Percentiles rank a stretch among this genome's conserved stretches.
Conservation (phyloP, 371 early-diverging fungal species). For the Mortierella sp. region DNA sequence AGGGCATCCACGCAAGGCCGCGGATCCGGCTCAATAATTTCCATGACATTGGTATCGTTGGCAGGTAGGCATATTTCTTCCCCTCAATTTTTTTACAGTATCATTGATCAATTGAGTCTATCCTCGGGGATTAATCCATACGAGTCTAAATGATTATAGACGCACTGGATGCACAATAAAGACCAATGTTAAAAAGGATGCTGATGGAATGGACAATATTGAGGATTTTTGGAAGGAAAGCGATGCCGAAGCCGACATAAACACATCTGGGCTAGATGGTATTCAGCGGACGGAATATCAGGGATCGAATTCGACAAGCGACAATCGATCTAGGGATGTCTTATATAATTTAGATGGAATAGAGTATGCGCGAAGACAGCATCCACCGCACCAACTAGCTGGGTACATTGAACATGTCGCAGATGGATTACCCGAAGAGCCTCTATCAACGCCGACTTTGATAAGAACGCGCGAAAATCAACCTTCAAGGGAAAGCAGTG, state of each 20-base stretch:
- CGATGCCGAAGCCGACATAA: not conserved
- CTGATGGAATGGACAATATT: conserved; percentile 33
- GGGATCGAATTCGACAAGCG: too few species aligned
- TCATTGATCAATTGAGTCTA: not conserved
- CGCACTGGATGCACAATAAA: conserved; percentile 23
- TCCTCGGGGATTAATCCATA: not conserved
- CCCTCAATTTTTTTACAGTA: not conserved
- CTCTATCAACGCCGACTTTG: not conserved
- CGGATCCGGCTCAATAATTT: conserved; percentile 8
- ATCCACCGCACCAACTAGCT: not conserved
- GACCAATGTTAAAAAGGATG: conserved; percentile 29
- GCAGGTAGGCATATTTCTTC: conserved; percentile 10
- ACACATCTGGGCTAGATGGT: not conserved
- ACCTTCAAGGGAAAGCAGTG: not conserved
- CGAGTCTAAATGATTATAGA: not conserved
- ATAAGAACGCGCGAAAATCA: not conserved
- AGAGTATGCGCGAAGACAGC: not conserved
- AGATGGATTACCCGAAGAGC: not conserved
- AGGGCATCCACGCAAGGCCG: not conserved
- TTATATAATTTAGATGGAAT: not conserved
- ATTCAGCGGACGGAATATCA: not conserved
- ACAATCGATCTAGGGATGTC: not conserved
- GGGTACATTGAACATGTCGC: not conserved
- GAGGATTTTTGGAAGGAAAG: conserved; percentile 35
- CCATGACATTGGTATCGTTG: conserved; percentile 23